A percentile compares a stretch with the other conserved stretches of the same genome.
phyloP scores from a whole-genome alignment of 2,329 filamentous ascomycete genomes.

The Teratosphaeria viscida region DNA sequence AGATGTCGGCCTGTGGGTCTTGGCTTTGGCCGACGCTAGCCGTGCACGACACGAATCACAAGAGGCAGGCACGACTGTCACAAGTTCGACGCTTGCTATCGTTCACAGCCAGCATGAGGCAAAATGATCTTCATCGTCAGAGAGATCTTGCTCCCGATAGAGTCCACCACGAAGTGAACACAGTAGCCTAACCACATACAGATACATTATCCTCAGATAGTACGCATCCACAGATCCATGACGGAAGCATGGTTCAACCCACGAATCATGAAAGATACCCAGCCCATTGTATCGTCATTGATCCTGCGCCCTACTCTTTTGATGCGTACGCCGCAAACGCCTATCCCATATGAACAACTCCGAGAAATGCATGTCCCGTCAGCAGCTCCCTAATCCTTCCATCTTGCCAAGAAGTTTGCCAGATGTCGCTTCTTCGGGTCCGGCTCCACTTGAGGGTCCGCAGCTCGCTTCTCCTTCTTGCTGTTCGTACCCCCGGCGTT shows the following conservation, averaged over 20 bases:
- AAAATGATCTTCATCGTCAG: background rate
- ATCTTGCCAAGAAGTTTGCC: conserved; percentile 47
- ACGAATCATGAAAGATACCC: background rate
- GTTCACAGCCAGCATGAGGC: background rate
- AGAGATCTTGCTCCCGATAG: background rate
- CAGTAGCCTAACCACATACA: background rate
- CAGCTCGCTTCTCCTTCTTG: background rate
- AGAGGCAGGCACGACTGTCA: background rate
- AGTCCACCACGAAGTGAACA: background rate
- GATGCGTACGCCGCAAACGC: background rate
- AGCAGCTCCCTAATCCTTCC: conserved; percentile 42
- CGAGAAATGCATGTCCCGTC: background rate
- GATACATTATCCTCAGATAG: background rate
- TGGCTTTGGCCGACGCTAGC: background rate
- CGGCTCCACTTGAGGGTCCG: background rate
- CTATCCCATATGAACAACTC: background rate
- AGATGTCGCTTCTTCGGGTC: conserved; percentile 24
- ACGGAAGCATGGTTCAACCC: background rate
- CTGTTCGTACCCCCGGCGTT: background rate
- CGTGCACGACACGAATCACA: background rate
- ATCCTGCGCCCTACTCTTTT: background rate
- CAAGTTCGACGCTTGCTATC: background rate
- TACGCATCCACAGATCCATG: background rate
- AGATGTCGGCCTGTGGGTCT: background rate
- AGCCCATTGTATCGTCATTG: background rate